Percentiles rank a stretch among this genome's conserved stretches.
Conservation (phyloP, 805 yeast genomes). For the Pichia cephalocereana region DNA sequence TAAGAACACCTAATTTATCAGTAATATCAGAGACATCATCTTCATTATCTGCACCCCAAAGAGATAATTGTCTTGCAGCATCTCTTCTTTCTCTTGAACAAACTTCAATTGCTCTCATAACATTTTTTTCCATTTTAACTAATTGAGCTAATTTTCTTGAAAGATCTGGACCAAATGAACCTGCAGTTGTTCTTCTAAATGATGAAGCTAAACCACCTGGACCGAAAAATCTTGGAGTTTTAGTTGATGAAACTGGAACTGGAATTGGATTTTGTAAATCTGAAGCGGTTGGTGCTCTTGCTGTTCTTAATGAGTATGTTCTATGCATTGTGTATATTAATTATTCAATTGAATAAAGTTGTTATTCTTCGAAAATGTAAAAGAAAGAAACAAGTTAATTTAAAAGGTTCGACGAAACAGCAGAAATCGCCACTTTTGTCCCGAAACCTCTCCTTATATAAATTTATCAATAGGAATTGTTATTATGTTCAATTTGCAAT, state of each 20-base stretch:
- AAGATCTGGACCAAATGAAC: constrained; percentile 72
- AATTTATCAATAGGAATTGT: too few relatives aligned
- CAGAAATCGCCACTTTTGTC: not conserved
- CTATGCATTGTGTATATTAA: constrained; percentile 48
- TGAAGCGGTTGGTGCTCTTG: constrained; percentile 76
- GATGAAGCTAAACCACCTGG: constrained; percentile 48
- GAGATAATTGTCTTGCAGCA: constrained; percentile 71
- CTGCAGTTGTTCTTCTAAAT: constrained; percentile 61
- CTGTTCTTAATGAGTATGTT: constrained; percentile 72
- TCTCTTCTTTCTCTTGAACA: constrained; percentile 71
- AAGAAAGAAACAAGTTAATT: too few relatives aligned
- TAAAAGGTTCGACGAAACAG: not conserved
- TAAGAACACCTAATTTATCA: constrained; percentile 76
- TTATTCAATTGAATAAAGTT: too few relatives aligned
- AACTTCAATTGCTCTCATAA: constrained; percentile 69
- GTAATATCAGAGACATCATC: constrained; percentile 82
- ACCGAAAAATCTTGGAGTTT: constrained; percentile 65
- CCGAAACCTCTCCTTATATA: too few relatives aligned
- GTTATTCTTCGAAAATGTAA: too few relatives aligned
- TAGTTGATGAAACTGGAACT: constrained; percentile 66
- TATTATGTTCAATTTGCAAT: too few relatives aligned
- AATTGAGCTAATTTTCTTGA: constrained; percentile 64
- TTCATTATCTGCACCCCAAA: constrained; percentile 84
- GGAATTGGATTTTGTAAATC: constrained; percentile 76
- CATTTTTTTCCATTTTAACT: constrained; percentile 76